Evolutionary conservation across 225 moss, liverwort and hornwort species (phyloP).

Genomic region (Antitrichia curtipendula): DNA sequence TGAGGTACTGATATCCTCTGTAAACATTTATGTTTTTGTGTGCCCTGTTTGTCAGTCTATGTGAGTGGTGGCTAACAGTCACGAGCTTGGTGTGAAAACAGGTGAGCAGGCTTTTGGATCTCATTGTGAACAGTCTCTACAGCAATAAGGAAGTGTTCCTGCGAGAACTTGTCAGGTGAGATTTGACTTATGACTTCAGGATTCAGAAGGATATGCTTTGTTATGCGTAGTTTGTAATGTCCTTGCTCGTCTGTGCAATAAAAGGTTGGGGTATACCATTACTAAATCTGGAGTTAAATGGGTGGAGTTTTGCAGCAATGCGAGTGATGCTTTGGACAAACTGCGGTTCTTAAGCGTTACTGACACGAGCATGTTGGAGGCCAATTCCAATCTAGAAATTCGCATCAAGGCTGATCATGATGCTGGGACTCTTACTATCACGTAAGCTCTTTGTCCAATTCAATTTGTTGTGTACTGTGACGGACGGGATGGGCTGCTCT

Average conservation of each 20-base stretch:
- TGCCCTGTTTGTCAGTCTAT: not conserved
- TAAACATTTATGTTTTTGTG: not conserved
- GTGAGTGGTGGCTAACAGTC: not conserved
- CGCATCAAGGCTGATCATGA: conserved; percentile 56
- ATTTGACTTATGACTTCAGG: not conserved
- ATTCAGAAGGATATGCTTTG: not conserved
- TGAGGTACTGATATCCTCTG: conserved; percentile 22
- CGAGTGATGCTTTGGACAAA: conserved; percentile 97
- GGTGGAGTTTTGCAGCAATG: conserved; percentile 51
- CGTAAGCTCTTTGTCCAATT: conserved; percentile 32
- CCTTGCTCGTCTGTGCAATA: not conserved
- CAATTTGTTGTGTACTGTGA: not conserved
- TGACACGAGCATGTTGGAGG: conserved; percentile 59
- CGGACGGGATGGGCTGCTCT: not conserved
- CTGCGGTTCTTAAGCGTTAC: conserved; percentile 88
- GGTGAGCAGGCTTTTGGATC: conserved; percentile 85
- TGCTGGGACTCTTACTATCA: conserved; percentile 70
- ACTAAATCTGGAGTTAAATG: not conserved
- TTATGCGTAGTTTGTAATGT: not conserved
- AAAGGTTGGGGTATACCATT: not conserved
- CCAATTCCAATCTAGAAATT: conserved; percentile 70
- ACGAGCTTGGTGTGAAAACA: conserved; percentile 9
- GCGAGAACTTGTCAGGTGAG: conserved; percentile 81
- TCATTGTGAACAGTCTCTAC: conserved; percentile 97
- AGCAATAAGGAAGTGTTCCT: conserved; percentile 93